Evolutionary conservation across 2,329 filamentous ascomycete genomes (phyloP).

Genomic region (Pseudopyrenochaeta lycopersici): DNA sequence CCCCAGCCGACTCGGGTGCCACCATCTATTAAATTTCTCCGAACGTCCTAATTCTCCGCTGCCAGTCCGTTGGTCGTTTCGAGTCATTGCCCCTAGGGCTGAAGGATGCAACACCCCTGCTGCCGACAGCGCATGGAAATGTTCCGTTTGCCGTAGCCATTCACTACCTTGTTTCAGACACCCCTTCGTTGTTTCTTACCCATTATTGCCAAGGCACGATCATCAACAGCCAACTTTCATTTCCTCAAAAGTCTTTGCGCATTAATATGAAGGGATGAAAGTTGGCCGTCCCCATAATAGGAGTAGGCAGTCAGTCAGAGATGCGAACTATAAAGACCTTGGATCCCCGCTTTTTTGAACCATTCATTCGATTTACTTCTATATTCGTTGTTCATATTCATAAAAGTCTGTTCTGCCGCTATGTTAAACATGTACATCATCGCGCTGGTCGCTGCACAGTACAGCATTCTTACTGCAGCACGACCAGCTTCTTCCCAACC

Average conservation of each 20-base stretch:
- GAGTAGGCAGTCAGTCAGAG: not conserved
- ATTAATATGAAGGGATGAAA: not conserved
- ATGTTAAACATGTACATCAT: constrained; percentile 9
- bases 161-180: constrained; percentile 8
- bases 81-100: not conserved
- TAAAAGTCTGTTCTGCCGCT: constrained; percentile 5
- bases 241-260: not conserved
- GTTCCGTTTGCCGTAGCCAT: not conserved
- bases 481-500: not conserved
- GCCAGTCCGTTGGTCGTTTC: not conserved
- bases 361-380: not conserved
- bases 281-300: not conserved
- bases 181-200: constrained; percentile 1
- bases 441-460: constrained; percentile 6
- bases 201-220: constrained; percentile 4
- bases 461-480: constrained; percentile 4
- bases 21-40: not conserved
- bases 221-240: not conserved
- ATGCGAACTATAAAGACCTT: not conserved
- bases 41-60: not conserved
- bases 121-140: not conserved
- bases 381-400: not conserved
- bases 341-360: not conserved
- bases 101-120: not conserved
- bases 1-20: not conserved